Conservation (phyloP, 345 rosid genomes). For the Rubroshorea leprosula region DNA sequence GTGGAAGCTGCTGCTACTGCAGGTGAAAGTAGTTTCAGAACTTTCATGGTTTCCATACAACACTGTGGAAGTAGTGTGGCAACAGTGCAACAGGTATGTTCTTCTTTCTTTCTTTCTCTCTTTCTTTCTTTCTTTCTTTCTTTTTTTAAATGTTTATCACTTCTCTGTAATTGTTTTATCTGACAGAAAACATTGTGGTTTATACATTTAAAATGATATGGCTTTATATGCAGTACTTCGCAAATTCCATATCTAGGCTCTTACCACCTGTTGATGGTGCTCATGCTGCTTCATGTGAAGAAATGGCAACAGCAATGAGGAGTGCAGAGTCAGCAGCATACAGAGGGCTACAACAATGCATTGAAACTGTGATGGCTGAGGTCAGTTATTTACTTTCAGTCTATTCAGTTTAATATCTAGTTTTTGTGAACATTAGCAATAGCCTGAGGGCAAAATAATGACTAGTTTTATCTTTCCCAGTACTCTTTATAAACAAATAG, state of each 20-base stretch:
- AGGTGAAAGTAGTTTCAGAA: constrained; percentile 97
- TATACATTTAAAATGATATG: constrained; percentile 7
- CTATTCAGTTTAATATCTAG: neutral
- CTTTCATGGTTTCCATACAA: constrained; percentile 98
- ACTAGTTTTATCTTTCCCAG: too few species aligned
- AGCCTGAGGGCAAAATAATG: too few species aligned
- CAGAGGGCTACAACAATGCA: constrained; percentile 98
- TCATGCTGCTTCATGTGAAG: constrained; percentile 97
- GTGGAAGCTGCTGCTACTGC: constrained; percentile 99
- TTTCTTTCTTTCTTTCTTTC: too few species aligned
- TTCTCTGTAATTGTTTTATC: too few species aligned
- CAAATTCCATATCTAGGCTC: constrained; percentile 93
- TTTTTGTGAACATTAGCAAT: constrained; percentile 2
- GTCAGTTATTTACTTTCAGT: constrained; percentile 34
- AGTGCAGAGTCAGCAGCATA: constrained; percentile 98
- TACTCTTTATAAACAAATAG: neutral
- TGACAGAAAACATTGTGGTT: constrained; percentile 10
- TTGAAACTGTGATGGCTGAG: constrained; percentile 99
- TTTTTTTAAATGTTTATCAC: too few species aligned
- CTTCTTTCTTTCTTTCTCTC: neutral
- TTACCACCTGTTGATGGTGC: constrained; percentile 97
- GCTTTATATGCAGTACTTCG: constrained; percentile 60
- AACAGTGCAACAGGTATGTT: constrained; percentile 76
- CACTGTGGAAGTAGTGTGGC: constrained; percentile 98
- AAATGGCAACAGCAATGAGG: constrained; percentile 96